phyloP scores from a whole-genome alignment of 176 grass and related monocot genomes.

The Ampelocalamus luodianensis region DNA sequence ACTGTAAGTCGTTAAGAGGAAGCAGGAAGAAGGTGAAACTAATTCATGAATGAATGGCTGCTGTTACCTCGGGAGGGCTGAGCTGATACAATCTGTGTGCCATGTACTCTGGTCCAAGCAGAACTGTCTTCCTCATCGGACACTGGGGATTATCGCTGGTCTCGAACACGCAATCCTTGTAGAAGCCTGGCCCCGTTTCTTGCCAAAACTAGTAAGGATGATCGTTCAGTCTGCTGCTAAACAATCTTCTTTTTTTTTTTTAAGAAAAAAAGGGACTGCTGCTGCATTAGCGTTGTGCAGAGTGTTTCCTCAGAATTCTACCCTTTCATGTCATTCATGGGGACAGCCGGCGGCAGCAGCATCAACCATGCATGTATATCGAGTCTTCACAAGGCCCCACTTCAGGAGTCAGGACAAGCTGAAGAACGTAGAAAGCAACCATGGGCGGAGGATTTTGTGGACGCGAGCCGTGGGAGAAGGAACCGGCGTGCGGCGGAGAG shows the following conservation, averaged over 20 bases:
- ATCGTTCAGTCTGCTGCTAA: too few relatives aligned
- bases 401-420: too few relatives aligned
- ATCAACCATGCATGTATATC: too few relatives aligned
- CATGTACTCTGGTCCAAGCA: slow-evolving; percentile 36
- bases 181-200: slow-evolving; percentile 14
- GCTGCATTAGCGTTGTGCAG: not conserved
- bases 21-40: not conserved
- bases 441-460: not conserved
- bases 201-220: not conserved
- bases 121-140: slow-evolving; percentile 23
- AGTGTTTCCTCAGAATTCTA: not conserved
- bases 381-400: too few relatives aligned
- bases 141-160: not conserved
- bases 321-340: not conserved
- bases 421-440: not conserved
- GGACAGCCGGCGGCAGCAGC: too few relatives aligned
- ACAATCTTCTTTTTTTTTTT: too few relatives aligned
- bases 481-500: not conserved
- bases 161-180: slow-evolving; percentile 10
- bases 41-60: not conserved
- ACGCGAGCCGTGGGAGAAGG: not conserved
- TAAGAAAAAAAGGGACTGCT: too few relatives aligned
- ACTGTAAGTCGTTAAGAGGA: not conserved
- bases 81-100: slow-evolving; percentile 14
- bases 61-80: slow-evolving; percentile 31